Evolutionary conservation across 805 yeast species (phyloP), one percentile per base, ranked within the genome.

Genomic region (Tetrapisispora pingtungensis): DNA sequence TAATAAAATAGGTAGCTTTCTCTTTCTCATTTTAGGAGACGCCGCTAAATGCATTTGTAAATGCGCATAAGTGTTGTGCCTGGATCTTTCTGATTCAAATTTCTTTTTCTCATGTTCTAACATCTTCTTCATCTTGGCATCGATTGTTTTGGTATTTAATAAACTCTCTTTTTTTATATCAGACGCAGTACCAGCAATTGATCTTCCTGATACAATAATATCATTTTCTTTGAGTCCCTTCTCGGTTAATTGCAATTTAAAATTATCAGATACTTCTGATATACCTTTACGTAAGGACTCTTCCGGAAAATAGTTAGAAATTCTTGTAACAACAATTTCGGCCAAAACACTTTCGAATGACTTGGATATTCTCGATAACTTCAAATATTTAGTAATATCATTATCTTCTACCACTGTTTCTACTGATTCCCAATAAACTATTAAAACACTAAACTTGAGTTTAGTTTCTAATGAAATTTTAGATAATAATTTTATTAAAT

Each of bases 391-490:
- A 19, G 41, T 20, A 14, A 57, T 52, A 7, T 51, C 48, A 8
- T 38, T 26, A 13, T 49, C 50, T 10, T 42, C 22, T 6, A 56
- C 42, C 3, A 53, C 53, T 3, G 58, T 58, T 22, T 62, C 64
- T 1, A 64, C 56, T n/a, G 70, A 57, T 33, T 67, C 70, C 74
- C 74, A 69, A 44, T 62, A 67, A 2, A 68, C 46, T 2, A 69
- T 49, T 20, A 68, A 18, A 12, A 68, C 45, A 27, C 59, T 59
- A 42, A 68, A 64, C 40, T 59, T 57, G 32, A 52, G 58, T 39
- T 63, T 64, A 5, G 67, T 58, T 40, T 65, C 59, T 27, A 65
- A 43, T 4, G 67, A 56, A 8, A 65, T 53, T 4, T 66, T 68
- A 22, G 64, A 60, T 1, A 64, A 48, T 15, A 69, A 43, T 35